Conservation (phyloP, 345 rosid genomes). For the Eucalyptus sp. region DNA sequence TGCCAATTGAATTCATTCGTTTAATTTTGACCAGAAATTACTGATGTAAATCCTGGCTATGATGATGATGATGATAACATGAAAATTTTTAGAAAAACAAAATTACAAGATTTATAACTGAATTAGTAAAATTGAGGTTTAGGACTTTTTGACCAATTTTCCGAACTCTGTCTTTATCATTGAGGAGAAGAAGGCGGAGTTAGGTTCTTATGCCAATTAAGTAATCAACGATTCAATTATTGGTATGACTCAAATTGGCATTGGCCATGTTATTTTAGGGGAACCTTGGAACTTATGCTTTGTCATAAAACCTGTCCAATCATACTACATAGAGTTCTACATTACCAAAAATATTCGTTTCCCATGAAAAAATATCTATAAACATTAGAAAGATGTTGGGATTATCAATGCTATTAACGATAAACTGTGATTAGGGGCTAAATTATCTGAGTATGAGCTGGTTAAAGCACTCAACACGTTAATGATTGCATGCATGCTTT, state of each 20-base stretch:
- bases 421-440: background rate
- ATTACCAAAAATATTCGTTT: background rate
- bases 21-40: too few relatives aligned
- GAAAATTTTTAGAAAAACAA: fast-evolving
- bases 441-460: background rate
- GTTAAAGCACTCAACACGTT: background rate
- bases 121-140: background rate
- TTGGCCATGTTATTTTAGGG: background rate
- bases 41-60: fast-evolving
- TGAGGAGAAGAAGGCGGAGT: background rate
- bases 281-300: background rate
- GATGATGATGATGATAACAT: too few relatives aligned
- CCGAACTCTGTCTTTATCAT: background rate
- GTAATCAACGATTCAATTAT: background rate
- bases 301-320: background rate
- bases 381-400: background rate
- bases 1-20: too few relatives aligned
- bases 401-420: background rate
- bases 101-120: too few relatives aligned
- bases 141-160: background rate
- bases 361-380: background rate
- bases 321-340: background rate
- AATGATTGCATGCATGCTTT: background rate
- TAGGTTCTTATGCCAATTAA: background rate
- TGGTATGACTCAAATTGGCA: background rate